These are phyloP conservation scores for Brassica hybrid DNA, from an alignment of 441 rosid species.

Conservation along the genomic window DNA sequence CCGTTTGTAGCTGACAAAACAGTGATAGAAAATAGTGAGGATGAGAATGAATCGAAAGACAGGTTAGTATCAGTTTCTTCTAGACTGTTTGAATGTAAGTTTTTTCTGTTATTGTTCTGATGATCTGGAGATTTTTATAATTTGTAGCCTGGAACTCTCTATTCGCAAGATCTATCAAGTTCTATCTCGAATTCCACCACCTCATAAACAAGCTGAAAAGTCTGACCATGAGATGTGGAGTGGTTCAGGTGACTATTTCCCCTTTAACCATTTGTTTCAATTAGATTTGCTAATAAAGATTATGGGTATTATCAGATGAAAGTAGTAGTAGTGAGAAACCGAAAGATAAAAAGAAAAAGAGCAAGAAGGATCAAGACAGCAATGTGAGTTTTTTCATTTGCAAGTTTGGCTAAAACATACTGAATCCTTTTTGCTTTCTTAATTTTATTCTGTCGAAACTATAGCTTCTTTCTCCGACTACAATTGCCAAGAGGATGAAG, in stretches of 20 bases:
- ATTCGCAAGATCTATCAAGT: constrained; percentile 61
- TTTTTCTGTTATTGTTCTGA: not conserved
- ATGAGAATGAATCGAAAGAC: constrained; percentile 45
- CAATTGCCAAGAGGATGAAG: constrained; percentile 77
- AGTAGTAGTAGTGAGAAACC: constrained; percentile 37
- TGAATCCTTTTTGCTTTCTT: constrained; percentile 1
- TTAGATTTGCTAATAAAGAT: constrained; percentile 19
- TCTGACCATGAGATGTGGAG: constrained; percentile 81
- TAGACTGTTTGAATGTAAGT: not conserved
- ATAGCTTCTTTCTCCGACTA: constrained; percentile 70
- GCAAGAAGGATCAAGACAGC: constrained; percentile 48
- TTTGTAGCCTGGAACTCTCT: constrained; percentile 60
- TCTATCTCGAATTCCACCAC: constrained; percentile 63
- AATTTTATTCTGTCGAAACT: constrained; percentile 10
- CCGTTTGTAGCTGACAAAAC: constrained; percentile 44
- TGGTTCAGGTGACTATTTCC: constrained; percentile 64
- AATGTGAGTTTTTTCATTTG: constrained; percentile 52
- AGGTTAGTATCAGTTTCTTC: constrained; percentile 51
- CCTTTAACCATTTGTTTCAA: constrained; percentile 7
- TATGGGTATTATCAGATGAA: constrained; percentile 48
- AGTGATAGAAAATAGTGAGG: constrained; percentile 24
- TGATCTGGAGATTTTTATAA: not conserved
- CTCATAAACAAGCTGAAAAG: constrained; percentile 50
- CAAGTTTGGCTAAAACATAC: not conserved
- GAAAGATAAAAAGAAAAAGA: constrained; percentile 50